Percentiles rank a stretch among this genome's conserved stretches.
Evolutionary conservation across 1,284 basidiomycete genomes (phyloP).

Genomic region (Ustilago esculenta): DNA sequence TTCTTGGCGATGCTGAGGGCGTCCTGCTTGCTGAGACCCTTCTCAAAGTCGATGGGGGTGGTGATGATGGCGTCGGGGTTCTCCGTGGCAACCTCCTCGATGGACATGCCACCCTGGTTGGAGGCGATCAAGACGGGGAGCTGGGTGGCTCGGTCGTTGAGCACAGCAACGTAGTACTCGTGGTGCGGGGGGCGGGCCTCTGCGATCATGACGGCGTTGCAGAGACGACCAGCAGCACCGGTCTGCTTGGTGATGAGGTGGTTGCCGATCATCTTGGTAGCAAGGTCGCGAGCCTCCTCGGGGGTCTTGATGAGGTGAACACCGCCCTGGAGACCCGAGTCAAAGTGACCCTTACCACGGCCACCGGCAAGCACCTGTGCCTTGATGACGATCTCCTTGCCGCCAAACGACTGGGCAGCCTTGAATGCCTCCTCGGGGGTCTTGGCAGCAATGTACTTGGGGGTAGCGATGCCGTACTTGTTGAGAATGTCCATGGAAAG

Average conservation of each 20-base stretch:
- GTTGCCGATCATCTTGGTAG: constrained; percentile 91
- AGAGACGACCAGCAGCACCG: constrained; percentile 87
- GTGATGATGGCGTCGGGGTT: constrained; percentile 96
- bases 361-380: constrained; percentile 99
- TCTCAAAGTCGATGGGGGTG: constrained; percentile 87
- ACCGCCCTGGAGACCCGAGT: constrained; percentile 95
- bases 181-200: constrained; percentile 92
- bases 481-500: constrained; percentile 95
- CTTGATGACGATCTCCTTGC: constrained; percentile 75
- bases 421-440: constrained; percentile 88
- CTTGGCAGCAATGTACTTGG: constrained; percentile 87
- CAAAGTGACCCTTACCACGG: constrained; percentile 96
- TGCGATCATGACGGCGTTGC: constrained; percentile 98
- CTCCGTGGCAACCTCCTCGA: constrained; percentile 99
- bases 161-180: constrained; percentile 97
- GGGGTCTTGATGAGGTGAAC: constrained; percentile 95
- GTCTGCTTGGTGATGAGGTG: constrained; percentile 99
- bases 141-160: constrained; percentile 91
- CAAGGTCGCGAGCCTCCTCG: constrained; percentile 86
- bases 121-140: constrained; percentile 94
- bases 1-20: constrained; percentile 85
- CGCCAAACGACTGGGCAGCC: constrained; percentile 85
- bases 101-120: constrained; percentile 80
- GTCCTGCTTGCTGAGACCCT: constrained; percentile 79
- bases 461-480: constrained; percentile 98